Conservation (phyloP, 1,139 yeast genomes). For the Candida frijolesensis region DNA sequence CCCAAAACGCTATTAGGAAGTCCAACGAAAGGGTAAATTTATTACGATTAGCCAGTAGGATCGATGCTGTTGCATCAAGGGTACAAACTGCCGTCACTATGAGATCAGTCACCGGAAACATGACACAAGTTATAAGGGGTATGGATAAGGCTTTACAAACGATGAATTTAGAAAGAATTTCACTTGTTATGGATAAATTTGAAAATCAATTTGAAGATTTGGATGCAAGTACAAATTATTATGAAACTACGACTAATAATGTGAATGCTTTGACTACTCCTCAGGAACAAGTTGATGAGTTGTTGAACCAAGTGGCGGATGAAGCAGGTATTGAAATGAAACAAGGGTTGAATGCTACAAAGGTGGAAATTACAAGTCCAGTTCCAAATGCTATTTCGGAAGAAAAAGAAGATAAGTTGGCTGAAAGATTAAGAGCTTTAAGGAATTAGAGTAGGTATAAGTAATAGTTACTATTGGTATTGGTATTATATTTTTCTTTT, state of each 20-base stretch:
- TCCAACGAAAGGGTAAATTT: slow-evolving; percentile 83
- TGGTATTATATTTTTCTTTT: neutral
- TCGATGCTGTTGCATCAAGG: slow-evolving; percentile 94
- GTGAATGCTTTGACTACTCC: slow-evolving; percentile 91
- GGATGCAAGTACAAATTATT: slow-evolving; percentile 91
- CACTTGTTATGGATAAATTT: slow-evolving; percentile 95
- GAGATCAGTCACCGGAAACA: slow-evolving; percentile 91
- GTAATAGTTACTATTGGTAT: neutral
- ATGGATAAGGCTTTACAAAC: slow-evolving; percentile 96
- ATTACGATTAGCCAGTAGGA: slow-evolving; percentile 80
- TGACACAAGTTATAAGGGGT: slow-evolving; percentile 90
- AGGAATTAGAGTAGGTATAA: slow-evolving; percentile 20
- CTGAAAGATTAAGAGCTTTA: slow-evolving; percentile 85
- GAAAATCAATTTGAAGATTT: slow-evolving; percentile 95
- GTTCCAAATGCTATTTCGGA: slow-evolving; percentile 50
- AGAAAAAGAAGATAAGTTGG: slow-evolving; percentile 83
- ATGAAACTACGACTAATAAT: slow-evolving; percentile 85
- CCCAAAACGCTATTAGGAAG: slow-evolving; percentile 94
- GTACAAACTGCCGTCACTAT: slow-evolving; percentile 98
- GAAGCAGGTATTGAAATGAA: slow-evolving; percentile 95
- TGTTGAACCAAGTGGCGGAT: slow-evolving; percentile 94
- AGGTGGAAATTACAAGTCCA: slow-evolving; percentile 47
- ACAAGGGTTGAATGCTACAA: slow-evolving; percentile 68
- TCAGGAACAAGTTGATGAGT: slow-evolving; percentile 90
- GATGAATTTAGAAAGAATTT: slow-evolving; percentile 91